Percentiles rank a stretch among this genome's conserved stretches.
Conservation (phyloP, 2,329 filamentous ascomycete genomes). For the Fonsecaea erecta region DNA sequence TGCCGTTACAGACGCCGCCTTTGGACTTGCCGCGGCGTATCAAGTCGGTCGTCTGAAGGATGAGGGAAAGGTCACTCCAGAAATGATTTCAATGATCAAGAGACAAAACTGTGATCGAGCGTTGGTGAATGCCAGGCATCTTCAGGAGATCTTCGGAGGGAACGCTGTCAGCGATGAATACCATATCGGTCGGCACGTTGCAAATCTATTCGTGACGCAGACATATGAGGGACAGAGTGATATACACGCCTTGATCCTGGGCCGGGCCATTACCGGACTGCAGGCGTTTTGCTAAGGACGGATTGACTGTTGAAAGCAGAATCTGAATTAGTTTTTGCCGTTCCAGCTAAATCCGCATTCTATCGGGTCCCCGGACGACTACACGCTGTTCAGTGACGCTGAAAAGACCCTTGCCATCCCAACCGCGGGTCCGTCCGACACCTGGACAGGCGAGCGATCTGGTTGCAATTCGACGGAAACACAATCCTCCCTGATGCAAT, state of each 20-base stretch:
- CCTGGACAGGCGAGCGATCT: no score
- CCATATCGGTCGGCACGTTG: conserved; percentile 88
- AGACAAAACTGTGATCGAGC: conserved; percentile 95
- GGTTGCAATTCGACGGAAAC: no score
- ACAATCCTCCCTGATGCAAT: no score
- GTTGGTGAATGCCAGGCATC: conserved; percentile 72
- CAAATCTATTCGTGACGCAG: conserved; percentile 95
- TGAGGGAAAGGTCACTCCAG: conserved; percentile 80
- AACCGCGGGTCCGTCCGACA: no score
- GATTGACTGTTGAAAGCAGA: neutral
- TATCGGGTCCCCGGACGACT: no score
- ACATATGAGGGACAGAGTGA: conserved; percentile 99
- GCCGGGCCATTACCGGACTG: conserved; percentile 71
- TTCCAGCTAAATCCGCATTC: no score
- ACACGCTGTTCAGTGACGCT: no score
- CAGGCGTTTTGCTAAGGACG: conserved; percentile 72
- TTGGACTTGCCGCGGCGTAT: conserved; percentile 83
- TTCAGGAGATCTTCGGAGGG: conserved; percentile 96
- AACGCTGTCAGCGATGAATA: conserved; percentile 99
- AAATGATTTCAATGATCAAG: conserved; percentile 98
- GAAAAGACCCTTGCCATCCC: no score
- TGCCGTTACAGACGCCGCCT: conserved; percentile 86
- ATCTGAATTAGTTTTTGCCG: no score
- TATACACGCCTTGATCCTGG: conserved; percentile 79
- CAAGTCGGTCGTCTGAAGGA: conserved; percentile 95